phyloP scores from a whole-genome alignment of 2,329 filamentous ascomycete species.

The Clonostachys chloroleuca region DNA sequence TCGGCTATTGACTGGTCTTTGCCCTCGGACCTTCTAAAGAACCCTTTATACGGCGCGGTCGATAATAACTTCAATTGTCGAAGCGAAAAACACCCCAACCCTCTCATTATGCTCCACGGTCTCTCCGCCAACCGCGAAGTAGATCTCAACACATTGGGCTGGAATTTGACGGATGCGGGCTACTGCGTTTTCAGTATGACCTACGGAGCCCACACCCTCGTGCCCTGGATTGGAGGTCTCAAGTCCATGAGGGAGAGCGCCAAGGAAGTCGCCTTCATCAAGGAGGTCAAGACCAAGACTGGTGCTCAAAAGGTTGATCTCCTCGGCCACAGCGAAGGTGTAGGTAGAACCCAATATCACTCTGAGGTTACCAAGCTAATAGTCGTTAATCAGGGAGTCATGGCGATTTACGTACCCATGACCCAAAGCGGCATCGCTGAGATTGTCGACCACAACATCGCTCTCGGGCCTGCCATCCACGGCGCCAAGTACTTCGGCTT shows the following conservation, averaged over 20 bases:
- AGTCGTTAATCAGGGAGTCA: background rate
- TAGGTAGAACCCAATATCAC: too few relatives aligned
- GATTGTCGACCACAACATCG: slow-evolving; percentile 2
- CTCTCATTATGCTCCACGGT: slow-evolving; percentile 4
- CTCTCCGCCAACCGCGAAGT: slow-evolving; percentile 3
- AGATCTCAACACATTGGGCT: slow-evolving; percentile 2
- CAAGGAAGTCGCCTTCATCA: slow-evolving; percentile 4
- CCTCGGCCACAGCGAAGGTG: slow-evolving; percentile 5
- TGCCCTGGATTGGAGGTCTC: slow-evolving; percentile 2
- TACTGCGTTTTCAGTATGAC: slow-evolving; percentile 3
- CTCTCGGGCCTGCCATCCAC: slow-evolving; percentile 3
- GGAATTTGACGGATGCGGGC: background rate
- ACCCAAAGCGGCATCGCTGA: slow-evolving; percentile 2
- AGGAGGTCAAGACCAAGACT: slow-evolving; percentile 2
- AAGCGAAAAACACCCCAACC: background rate
- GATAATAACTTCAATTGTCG: slow-evolving; percentile 3
- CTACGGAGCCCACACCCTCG: slow-evolving; percentile 2
- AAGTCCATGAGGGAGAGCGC: slow-evolving; percentile 1
- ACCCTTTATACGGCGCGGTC: slow-evolving; percentile 2
- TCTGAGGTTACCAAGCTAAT: too few relatives aligned
- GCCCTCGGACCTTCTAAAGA: background rate
- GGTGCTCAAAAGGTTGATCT: slow-evolving; percentile 4
- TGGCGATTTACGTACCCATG: slow-evolving; percentile 4
- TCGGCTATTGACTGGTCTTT: background rate
- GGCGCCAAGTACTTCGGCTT: slow-evolving; percentile 6